Percentiles rank a stretch among this genome's conserved stretches.
Evolutionary conservation across 169 alveolate species (phyloP).

Genomic region (Cytauxzoon felis): DNA sequence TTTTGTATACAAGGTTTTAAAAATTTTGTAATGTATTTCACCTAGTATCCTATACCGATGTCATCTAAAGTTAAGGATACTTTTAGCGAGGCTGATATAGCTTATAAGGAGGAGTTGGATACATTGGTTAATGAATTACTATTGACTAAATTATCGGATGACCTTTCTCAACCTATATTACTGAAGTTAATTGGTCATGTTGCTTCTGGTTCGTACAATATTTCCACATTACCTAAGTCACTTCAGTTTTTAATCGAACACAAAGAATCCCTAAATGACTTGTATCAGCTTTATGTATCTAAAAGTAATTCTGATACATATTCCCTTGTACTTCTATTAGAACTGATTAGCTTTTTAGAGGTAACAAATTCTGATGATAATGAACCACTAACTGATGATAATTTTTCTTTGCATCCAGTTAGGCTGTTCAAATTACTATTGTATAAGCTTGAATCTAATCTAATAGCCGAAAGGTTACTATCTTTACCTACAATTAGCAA

Average conservation of each 20-base stretch:
- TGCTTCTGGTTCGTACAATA: slow-evolving; percentile 34
- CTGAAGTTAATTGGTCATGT: slow-evolving; percentile 38
- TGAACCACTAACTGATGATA: neutral
- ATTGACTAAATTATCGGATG: slow-evolving; percentile 5
- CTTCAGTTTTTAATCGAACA: slow-evolving; percentile 56
- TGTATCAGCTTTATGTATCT: slow-evolving; percentile 9
- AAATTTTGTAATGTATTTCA: neutral
- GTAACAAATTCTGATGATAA: slow-evolving; percentile 23
- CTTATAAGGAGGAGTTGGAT: slow-evolving; percentile 59
- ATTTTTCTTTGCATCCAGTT: neutral
- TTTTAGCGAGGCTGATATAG: slow-evolving; percentile 49
- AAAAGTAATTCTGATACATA: slow-evolving; percentile 5
- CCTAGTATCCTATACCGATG: slow-evolving; percentile 6
- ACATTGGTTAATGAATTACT: slow-evolving; percentile 24
- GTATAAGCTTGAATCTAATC: slow-evolving; percentile 45
- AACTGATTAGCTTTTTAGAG: slow-evolving; percentile 56
- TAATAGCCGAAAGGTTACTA: slow-evolving; percentile 36
- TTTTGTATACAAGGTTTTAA: no score
- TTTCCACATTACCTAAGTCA: slow-evolving; percentile 59
- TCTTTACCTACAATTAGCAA: slow-evolving; percentile 3
- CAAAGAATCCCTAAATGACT: slow-evolving; percentile 30
- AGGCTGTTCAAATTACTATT: slow-evolving; percentile 28
- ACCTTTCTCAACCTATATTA: slow-evolving; percentile 20
- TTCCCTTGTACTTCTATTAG: slow-evolving; percentile 34
- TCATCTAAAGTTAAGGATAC: slow-evolving; percentile 15